Conservation (phyloP, 495 filamentous ascomycete genomes). For the Aspergillus taichungensis region DNA sequence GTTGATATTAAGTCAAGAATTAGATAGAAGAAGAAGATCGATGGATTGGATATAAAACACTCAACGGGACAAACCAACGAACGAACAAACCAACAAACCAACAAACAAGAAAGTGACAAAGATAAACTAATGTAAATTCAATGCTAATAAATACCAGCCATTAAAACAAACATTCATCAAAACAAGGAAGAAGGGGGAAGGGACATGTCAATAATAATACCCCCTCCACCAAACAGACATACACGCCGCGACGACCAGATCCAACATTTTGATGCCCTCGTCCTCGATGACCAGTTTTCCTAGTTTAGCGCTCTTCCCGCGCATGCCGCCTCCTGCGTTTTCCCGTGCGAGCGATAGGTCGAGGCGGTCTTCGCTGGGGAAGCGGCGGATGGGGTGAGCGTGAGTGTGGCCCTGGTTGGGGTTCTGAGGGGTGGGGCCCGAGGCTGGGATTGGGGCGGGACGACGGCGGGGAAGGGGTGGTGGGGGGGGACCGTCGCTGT, state of each 20-base stretch:
- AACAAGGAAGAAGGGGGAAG: background rate
- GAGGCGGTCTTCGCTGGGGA: conserved; percentile 36
- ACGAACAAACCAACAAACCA: background rate
- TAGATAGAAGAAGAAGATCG: too few species aligned
- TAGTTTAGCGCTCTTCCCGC: conserved; percentile 80
- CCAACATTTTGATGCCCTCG: conserved; percentile 91
- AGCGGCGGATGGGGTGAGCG: conserved; percentile 2
- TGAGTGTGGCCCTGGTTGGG: conserved; percentile 9
- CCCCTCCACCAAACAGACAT: conserved; percentile 88
- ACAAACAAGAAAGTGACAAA: too few species aligned
- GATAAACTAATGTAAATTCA: too few species aligned
- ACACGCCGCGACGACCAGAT: conserved; percentile 84
- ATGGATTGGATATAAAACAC: background rate
- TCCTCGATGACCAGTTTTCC: conserved; percentile 87
- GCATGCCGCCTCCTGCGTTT: conserved; percentile 68
- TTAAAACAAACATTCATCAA: conserved; percentile 1
- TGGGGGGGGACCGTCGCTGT: conserved; percentile 15
- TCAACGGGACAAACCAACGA: background rate
- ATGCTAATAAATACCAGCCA: background rate
- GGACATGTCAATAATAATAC: conserved; percentile 51
- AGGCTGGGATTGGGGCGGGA: background rate
- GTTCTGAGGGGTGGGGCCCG: conserved; percentile 1
- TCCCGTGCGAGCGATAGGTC: conserved; percentile 72
- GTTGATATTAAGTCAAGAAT: too few species aligned
- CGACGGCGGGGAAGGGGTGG: background rate